Conservation (phyloP, 371 early-diverging fungal genomes). For the Mortierella polycephala region DNA sequence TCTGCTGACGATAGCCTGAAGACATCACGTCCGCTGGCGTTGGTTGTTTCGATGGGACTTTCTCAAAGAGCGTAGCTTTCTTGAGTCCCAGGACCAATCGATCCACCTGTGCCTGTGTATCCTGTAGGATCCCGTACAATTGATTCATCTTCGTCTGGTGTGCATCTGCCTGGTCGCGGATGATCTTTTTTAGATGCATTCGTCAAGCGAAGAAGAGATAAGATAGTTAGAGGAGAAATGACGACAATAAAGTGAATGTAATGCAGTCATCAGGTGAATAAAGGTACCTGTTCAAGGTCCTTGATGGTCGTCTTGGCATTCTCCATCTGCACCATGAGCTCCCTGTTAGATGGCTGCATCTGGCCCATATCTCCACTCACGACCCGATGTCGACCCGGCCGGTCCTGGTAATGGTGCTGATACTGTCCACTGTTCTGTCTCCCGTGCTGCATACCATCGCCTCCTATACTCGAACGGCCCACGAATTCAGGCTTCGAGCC, state of each 20-base stretch:
- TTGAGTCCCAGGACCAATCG: conserved; percentile 33
- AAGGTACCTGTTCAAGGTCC: conserved; percentile 47
- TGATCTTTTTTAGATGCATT: conserved; percentile 16
- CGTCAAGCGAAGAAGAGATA: neutral
- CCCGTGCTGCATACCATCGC: conserved; percentile 2
- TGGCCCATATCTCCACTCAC: conserved; percentile 44
- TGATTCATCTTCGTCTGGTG: conserved; percentile 45
- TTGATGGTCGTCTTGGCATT: conserved; percentile 53
- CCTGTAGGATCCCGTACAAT: conserved; percentile 39
- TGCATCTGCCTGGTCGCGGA: conserved; percentile 42
- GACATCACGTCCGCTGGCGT: neutral
- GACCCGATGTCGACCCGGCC: conserved; percentile 17
- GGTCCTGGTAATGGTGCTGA: neutral
- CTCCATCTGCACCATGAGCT: conserved; percentile 47
- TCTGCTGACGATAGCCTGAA: no score
- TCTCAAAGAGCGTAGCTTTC: conserved; percentile 32
- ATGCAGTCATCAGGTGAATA: no score
- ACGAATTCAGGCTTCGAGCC: neutral
- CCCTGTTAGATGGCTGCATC: conserved; percentile 35
- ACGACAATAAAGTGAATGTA: neutral
- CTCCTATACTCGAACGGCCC: neutral
- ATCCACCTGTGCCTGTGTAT: conserved; percentile 36
- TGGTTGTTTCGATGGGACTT: conserved; percentile 14
- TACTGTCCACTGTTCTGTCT: neutral
- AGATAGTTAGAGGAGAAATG: neutral